These are phyloP conservation scores for Poa pratensis DNA, from an alignment of 176 grass and related monocot genomes.

Conservation along the genomic window DNA sequence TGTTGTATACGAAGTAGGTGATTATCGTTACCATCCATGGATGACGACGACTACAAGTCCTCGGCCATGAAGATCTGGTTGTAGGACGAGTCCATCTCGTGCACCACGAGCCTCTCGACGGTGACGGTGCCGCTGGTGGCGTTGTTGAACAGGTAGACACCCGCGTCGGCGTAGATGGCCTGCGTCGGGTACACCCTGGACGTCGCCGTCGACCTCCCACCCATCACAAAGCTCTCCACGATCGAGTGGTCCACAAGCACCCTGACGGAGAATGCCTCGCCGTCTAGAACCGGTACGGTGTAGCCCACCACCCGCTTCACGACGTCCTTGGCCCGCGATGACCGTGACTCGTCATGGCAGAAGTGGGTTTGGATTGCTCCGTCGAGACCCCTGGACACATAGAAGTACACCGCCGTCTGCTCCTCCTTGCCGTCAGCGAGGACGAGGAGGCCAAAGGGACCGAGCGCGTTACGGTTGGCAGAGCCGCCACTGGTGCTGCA, in stretches of 20 bases:
- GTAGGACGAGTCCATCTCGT: conserved; percentile 74
- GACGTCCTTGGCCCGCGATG: conserved; percentile 66
- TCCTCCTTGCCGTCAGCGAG: conserved; percentile 55
- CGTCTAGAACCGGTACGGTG: conserved; percentile 63
- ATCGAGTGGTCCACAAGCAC: conserved; percentile 91
- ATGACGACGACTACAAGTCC: not conserved
- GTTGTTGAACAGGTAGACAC: conserved; percentile 82
- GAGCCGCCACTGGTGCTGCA: conserved; percentile 78
- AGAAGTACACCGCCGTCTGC: conserved; percentile 86
- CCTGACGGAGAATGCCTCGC: conserved; percentile 60
- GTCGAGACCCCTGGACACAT: conserved; percentile 60
- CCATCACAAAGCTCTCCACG: conserved; percentile 77
- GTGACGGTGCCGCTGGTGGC: conserved; percentile 53
- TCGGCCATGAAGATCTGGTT: conserved; percentile 53
- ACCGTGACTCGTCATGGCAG: conserved; percentile 82
- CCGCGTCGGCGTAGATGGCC: conserved; percentile 63
- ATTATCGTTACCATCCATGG: not conserved
- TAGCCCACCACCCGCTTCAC: conserved; percentile 75
- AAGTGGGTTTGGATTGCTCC: conserved; percentile 67
- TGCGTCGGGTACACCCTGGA: conserved; percentile 80
- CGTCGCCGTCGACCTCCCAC: conserved; percentile 62
- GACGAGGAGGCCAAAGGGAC: conserved; percentile 79
- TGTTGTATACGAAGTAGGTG: not conserved
- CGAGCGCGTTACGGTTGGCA: conserved; percentile 43
- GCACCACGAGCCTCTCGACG: conserved; percentile 52